Evolutionary conservation across 1,284 basidiomycete species (phyloP), one percentile per base, ranked within the genome.

Genomic region (Trametes pubescens): DNA sequence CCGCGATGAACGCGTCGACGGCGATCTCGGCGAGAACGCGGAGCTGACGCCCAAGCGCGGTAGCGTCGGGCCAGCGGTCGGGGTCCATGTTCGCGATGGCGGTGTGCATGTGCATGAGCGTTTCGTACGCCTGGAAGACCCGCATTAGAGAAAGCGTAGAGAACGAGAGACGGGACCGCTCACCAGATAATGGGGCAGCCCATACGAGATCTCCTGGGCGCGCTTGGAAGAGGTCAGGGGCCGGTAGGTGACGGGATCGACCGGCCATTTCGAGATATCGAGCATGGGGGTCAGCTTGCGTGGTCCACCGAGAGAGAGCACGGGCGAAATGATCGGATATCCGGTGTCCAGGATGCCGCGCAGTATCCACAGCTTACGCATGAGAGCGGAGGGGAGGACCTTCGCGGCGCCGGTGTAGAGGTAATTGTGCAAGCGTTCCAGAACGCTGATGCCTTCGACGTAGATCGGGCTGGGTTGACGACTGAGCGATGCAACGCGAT

Each of bases 381-480:
- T 55, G 40, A 55, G 24, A 6, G 11, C 22, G 18, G 24, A 11
- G 38, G 53, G 53, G 40, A 55, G 53, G 22, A 44, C 53, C 40
- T 55, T 24, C n/a, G 53, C 53, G 14, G 38, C 40, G 26, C 53
- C 53, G 38, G 38, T 43, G 53, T 43, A 55, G 38, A 3, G 10
- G 29, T 43, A 55, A 40, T 55, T 55, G 38, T 44, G 53, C 24
- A 55, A 24, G 26, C 53, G 53, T 44, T 55, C 53, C 14, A 55
- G 26, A 14, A 24, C 13, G 38, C 24, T 32, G 53, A 55, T 40
- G n/a, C 10, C 22, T 13, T 55, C 53, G 26, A 55, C 40, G 53
- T 55, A 55, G 16, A 29, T 24, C 4, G 53, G 53, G n/a, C 44
- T 44, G 7, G 53, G 53, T 16, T 24, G 10, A 16, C 44, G 44